These are phyloP conservation scores for Rhizopogon vesiculosus DNA, from an alignment of 768 basidiomycete species.

Conservation along the genomic window DNA sequence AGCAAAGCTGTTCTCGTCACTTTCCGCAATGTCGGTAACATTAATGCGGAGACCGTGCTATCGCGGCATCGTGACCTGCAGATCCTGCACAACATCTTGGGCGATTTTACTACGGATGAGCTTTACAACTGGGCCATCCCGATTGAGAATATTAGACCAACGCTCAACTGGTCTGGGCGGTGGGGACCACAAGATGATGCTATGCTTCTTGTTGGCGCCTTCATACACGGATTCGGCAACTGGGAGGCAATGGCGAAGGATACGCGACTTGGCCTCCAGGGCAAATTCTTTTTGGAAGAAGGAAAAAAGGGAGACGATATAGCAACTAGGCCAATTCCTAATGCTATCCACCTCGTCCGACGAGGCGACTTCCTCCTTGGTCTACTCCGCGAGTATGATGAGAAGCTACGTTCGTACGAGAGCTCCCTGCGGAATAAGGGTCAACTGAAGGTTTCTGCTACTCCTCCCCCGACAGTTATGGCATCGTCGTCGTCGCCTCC, in stretches of 20 bases:
- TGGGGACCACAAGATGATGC: conserved; percentile 94
- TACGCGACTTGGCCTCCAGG: conserved; percentile 70
- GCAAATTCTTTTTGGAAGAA: conserved; percentile 98
- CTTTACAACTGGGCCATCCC: conserved; percentile 84
- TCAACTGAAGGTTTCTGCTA: conserved; percentile 65
- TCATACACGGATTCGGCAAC: conserved; percentile 88
- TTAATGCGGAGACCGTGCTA: conserved; percentile 97
- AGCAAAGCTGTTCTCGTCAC: conserved; percentile 95
- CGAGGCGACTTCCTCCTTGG: conserved; percentile 91
- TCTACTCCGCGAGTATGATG: conserved; percentile 81
- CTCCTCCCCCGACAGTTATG: conserved; percentile 69
- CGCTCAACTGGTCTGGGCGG: conserved; percentile 93
- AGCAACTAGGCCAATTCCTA: conserved; percentile 85
- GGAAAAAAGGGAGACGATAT: conserved; percentile 91
- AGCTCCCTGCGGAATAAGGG: conserved; percentile 69
- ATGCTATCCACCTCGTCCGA: conserved; percentile 96
- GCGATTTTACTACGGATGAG: conserved; percentile 56
- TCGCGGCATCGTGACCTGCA: conserved; percentile 86
- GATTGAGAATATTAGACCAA: conserved; percentile 89
- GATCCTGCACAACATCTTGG: conserved; percentile 78
- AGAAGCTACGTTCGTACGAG: conserved; percentile 87
- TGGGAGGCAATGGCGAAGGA: conserved; percentile 98
- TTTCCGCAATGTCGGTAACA: conserved; percentile 83
- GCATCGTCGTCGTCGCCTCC: conserved; percentile 52
- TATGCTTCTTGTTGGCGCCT: conserved; percentile 92